Conservation (phyloP, 768 basidiomycete species). For the Sistotremastrum niveocremeum region DNA sequence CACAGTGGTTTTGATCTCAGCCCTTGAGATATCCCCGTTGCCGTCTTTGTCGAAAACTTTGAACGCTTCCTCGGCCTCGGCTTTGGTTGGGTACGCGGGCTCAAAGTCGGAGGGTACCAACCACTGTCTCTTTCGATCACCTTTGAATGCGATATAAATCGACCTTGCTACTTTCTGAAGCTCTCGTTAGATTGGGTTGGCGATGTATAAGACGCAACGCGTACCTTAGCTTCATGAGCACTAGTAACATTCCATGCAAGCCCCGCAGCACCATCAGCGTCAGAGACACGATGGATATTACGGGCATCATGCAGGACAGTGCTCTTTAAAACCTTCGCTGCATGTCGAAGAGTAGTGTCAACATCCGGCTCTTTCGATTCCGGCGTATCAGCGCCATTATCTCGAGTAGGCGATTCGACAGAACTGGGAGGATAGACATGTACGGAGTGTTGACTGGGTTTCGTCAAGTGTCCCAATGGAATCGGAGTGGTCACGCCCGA, state of each 20-base stretch:
- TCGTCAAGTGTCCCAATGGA: slow-evolving; percentile 30
- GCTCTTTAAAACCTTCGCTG: slow-evolving; percentile 53
- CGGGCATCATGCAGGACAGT: slow-evolving; percentile 66
- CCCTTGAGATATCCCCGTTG: slow-evolving; percentile 62
- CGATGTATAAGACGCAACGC: not conserved
- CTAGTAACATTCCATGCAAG: slow-evolving; percentile 43
- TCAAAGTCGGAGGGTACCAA: slow-evolving; percentile 57
- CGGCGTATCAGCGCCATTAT: slow-evolving; percentile 7
- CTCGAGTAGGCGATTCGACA: slow-evolving; percentile 1
- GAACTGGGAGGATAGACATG: not conserved
- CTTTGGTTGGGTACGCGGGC: slow-evolving; percentile 47
- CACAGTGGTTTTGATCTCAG: slow-evolving; percentile 59
- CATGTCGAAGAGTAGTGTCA: slow-evolving; percentile 34
- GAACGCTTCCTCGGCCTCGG: slow-evolving; percentile 53
- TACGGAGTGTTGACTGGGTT: slow-evolving; percentile 6
- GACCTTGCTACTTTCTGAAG: slow-evolving; percentile 51
- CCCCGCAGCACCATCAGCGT: slow-evolving; percentile 19
- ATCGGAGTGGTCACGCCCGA: slow-evolving; percentile 5
- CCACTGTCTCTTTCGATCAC: slow-evolving; percentile 36
- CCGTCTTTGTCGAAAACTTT: slow-evolving; percentile 62
- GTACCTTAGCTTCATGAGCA: slow-evolving; percentile 53
- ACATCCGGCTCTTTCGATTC: slow-evolving; percentile 10
- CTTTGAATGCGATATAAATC: slow-evolving; percentile 49
- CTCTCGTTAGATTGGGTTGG: not conserved
- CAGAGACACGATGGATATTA: slow-evolving; percentile 39